Evolutionary conservation across 179 eudicot genomes (phyloP).

Genomic region (Gypsophila paniculata): DNA sequence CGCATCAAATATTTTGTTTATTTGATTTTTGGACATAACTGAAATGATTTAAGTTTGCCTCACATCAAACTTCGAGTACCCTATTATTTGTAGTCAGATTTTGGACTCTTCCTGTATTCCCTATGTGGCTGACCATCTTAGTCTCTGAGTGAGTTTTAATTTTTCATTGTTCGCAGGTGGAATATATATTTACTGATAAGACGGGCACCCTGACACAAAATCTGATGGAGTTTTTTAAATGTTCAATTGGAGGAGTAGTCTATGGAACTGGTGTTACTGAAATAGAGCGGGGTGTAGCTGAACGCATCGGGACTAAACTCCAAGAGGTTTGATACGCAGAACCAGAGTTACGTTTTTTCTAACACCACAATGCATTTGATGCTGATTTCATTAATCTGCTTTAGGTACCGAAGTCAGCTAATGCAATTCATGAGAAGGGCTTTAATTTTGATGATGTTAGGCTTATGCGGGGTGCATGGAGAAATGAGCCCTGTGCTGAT

Average conservation of each 20-base stretch:
- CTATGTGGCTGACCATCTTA: background rate
- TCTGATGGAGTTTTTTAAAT: conserved; percentile 97
- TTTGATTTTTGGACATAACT: background rate
- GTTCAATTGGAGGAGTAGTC: conserved; percentile 88
- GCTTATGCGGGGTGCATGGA: conserved; percentile 97
- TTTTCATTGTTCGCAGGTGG: conserved; percentile 55
- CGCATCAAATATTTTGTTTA: background rate
- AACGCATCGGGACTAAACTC: conserved; percentile 54
- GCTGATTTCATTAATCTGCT: conserved; percentile 23
- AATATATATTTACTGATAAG: conserved; percentile 88
- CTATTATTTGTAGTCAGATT: background rate
- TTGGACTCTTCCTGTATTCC: background rate
- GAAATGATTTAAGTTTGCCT: background rate
- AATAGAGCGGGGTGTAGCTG: conserved; percentile 82
- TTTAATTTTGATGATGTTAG: conserved; percentile 90
- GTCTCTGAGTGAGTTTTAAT: conserved; percentile 13
- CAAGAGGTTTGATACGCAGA: conserved; percentile 42
- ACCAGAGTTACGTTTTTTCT: background rate
- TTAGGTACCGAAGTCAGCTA: conserved; percentile 56
- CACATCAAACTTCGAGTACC: background rate
- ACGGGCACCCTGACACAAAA: conserved; percentile 96
- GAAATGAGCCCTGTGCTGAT: conserved; percentile 92
- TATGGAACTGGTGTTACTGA: conserved; percentile 94
- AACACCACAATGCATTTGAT: background rate
- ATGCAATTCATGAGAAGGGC: conserved; percentile 70